phyloP scores from a whole-genome alignment of 208 protist genomes.

The Leishmania lainsoni region DNA sequence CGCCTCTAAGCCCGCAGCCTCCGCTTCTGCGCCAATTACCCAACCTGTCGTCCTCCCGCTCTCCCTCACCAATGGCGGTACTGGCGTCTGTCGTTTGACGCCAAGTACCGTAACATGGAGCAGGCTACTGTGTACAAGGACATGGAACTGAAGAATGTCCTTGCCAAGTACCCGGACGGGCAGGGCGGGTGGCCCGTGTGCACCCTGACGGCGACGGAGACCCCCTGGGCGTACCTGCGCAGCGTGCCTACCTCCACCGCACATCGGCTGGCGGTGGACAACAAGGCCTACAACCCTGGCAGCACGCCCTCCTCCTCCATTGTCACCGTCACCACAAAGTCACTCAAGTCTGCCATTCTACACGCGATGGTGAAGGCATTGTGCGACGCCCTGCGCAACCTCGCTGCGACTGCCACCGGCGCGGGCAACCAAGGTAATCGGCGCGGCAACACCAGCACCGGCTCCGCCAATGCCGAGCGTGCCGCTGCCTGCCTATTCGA shows the following conservation, averaged over 20 bases:
- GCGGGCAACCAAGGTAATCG: background rate
- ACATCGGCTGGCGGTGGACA: slow-evolving; percentile 12
- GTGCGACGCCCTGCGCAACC: slow-evolving; percentile 19
- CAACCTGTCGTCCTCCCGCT: slow-evolving; percentile 61
- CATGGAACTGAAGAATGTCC: slow-evolving; percentile 55
- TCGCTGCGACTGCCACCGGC: background rate
- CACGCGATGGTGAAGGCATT: slow-evolving; percentile 30
- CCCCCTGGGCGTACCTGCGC: slow-evolving; percentile 37
- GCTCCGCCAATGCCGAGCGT: slow-evolving; percentile 12
- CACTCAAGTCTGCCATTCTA: slow-evolving; percentile 31
- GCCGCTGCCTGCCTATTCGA: slow-evolving; percentile 56
- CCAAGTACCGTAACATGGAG: slow-evolving; percentile 69
- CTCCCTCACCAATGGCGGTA: slow-evolving; percentile 58
- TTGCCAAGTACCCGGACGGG: slow-evolving; percentile 84
- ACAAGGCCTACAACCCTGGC: slow-evolving; percentile 1
- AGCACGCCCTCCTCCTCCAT: slow-evolving; percentile 21
- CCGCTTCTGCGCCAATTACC: slow-evolving; percentile 10
- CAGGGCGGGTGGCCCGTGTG: slow-evolving; percentile 74
- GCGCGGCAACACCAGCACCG: background rate
- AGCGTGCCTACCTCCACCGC: slow-evolving; percentile 19
- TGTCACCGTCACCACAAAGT: slow-evolving; percentile 34
- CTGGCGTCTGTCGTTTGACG: slow-evolving; percentile 65
- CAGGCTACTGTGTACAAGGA: slow-evolving; percentile 82
- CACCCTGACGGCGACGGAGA: slow-evolving; percentile 12
- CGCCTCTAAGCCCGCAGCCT: background rate